Base-by-base conservation (phyloP, 2,329 filamentous ascomycete genomes). In the Pestalotiopsis sp. region DNA sequence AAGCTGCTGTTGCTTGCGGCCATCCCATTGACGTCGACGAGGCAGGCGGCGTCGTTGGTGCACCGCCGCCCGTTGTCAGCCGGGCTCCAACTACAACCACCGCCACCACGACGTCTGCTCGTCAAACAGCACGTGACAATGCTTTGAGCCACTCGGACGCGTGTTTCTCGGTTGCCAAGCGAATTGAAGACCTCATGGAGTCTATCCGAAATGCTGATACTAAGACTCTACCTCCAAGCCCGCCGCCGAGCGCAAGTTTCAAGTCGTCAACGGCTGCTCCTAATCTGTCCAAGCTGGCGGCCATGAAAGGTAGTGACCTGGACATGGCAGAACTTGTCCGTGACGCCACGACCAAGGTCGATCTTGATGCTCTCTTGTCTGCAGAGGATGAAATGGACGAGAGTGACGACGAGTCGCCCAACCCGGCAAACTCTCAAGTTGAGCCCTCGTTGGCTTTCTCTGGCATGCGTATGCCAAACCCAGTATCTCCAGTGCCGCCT, bases 1-100 rank as follows among this genome's bases (percentile, higher is more conserved):
- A 95, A 76, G 96, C 96, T 71, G 96, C 95, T 41, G 87, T 95
- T 68, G 92, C 93, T 69, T 97, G 94, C 74, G 96, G 96, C 66
- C 91, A 95, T 73, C 90, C 92, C 13, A 89, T 97, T 69, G 93
- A 97, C 74, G 84, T 89, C 71, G 87, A 92, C 72, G 90, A 92
- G 67, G 80, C 80, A 36, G 85, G 85, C 59, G 78, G 85, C 69
- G 79, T 85, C 67, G 83, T 81, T 39, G 81, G 84, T 67, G 83
- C 83, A 67, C 84, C 78, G 71, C 76, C 78, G 67, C 27, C 65
- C 41, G 65, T 49, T 9, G 52, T 67, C 52, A 67, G 14, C 59
- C 27, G 17, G 14, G 56, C 31, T 36, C 65, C 75, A 17, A 73
- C 76, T 41, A 77, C 81, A 27, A 79, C 83, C 39, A 88, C 87